Base-by-base conservation (phyloP, 345 rosid species). In the Zanthoxylum bungeanum region DNA sequence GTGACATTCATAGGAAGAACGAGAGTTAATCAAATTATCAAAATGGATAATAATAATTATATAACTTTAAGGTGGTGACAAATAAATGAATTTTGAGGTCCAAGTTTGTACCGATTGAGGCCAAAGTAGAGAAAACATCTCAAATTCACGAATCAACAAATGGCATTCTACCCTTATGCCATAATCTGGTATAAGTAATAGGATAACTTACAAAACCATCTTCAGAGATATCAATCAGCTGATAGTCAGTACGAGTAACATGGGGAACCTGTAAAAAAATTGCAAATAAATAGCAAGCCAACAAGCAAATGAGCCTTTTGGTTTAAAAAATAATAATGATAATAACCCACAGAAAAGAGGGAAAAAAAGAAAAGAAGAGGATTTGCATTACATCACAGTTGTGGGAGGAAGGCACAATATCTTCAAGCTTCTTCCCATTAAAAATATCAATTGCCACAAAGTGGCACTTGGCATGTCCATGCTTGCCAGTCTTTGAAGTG, bases 381-480 rank as follows among this genome's bases (percentile, higher is more conserved):
- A 60, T 68, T 27, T 37, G 27, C 7, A 60, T 69, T 85, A 88
- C 93, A 71, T 89, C 93, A 82, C 89, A 85, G 71, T 87, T 89
- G 80, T 89, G 92, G 75, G 92, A 89, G 0, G 90, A 89, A 36
- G 92, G 90, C 62, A 87, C 92, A 64, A 86, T 87, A 86, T 87
- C 91, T 79, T 89, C 90, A 10, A 89, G 88, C 68, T 89, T 87
- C 78, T 89, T 87, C 64, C 89, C 94, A 71, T 60, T 89, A 74
- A 89, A 87, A 19, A 86, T 87, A 75, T 87, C 95, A 76, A 87
- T 87, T 49, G 62, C 95, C 17, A 87, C 95, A 64, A 89, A 89
- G 88, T 89, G 91, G 75, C 91, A 89, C 81, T 89, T 89, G 1
- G 94, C 94, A 71, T 87, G 94, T 53, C 94, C 92, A 47, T 89